These are phyloP conservation scores for Beauveria medogensis DNA, from an alignment of 2,329 filamentous ascomycete genomes.

Conservation along the genomic window DNA sequence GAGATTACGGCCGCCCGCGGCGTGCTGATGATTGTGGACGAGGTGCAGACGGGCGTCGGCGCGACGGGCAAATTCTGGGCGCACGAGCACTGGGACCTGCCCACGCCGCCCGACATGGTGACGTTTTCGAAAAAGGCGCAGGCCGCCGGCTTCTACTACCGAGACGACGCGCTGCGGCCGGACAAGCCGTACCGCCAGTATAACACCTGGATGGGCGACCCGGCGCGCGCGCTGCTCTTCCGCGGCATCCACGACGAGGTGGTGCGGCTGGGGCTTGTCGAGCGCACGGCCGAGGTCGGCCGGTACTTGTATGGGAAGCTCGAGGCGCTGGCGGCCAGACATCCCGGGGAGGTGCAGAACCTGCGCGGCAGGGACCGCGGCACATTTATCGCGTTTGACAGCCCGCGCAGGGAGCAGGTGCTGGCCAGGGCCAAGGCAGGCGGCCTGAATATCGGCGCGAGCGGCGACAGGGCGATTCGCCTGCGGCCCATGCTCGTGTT, in stretches of 20 bases:
- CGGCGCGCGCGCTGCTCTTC: conserved; percentile 76
- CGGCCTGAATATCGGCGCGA: conserved; percentile 11
- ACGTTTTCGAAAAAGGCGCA: conserved; percentile 96
- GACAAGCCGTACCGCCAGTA: conserved; percentile 95
- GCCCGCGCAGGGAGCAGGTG: conserved; percentile 70
- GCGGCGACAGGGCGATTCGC: conserved; percentile 10
- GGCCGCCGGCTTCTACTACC: conserved; percentile 86
- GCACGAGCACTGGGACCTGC: conserved; percentile 86
- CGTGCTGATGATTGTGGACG: conserved; percentile 83
- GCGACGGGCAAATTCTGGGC: conserved; percentile 95
- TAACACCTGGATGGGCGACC: conserved; percentile 97
- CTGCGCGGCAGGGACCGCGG: conserved; percentile 80
- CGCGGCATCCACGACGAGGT: conserved; percentile 78
- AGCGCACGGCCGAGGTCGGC: conserved; percentile 68
- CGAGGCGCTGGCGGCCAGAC: conserved; percentile 57
- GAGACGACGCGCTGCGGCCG: conserved; percentile 68
- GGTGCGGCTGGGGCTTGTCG: conserved; percentile 63
- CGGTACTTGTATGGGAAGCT: conserved; percentile 69
- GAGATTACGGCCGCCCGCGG: conserved; percentile 68
- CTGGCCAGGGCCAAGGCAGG: conserved; percentile 40
- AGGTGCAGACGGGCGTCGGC: conserved; percentile 89
- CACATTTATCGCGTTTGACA: conserved; percentile 90
- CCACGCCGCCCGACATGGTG: conserved; percentile 78
- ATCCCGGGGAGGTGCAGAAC: conserved; percentile 72
- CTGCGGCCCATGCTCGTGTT: conserved; percentile 12